These are phyloP conservation scores for Xylaria nigripes DNA, from an alignment of 495 filamentous ascomycete genomes.

Conservation along the genomic window DNA sequence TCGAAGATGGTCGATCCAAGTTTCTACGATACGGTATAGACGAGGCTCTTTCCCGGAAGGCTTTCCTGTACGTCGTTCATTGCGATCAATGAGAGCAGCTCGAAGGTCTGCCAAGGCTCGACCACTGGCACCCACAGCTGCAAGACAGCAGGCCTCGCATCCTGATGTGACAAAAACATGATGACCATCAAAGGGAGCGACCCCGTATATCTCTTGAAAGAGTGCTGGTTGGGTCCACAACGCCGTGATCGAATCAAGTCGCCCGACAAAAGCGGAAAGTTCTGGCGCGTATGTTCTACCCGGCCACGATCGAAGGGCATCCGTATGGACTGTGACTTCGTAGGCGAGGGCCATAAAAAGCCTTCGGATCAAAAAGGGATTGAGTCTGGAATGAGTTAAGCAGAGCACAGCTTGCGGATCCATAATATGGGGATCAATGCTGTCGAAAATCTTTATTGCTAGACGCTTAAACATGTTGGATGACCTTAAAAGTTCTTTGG, in stretches of 20 bases:
- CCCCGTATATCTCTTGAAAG: conserved; percentile 24
- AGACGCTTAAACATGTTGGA: conserved; percentile 19
- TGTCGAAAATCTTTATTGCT: conserved; percentile 17
- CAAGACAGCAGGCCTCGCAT: conserved; percentile 42
- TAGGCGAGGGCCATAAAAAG: conserved; percentile 27
- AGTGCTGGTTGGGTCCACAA: conserved; percentile 28
- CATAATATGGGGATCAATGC: conserved; percentile 12
- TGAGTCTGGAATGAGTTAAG: conserved; percentile 25
- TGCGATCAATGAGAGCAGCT: conserved; percentile 28
- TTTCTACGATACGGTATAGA: conserved; percentile 29
- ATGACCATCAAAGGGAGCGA: conserved; percentile 14
- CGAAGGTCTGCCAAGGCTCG: conserved; percentile 30
- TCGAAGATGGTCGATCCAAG: conserved; percentile 30
- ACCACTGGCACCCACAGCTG: conserved; percentile 31
- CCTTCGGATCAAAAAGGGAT: conserved; percentile 28
- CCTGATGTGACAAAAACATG: conserved; percentile 23
- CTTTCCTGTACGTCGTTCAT: conserved; percentile 12
- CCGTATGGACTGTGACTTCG: conserved; percentile 29
- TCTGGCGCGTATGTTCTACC: conserved; percentile 7
- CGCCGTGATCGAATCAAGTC: conserved; percentile 27
- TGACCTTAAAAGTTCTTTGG: conserved; percentile 14
- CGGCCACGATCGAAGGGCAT: conserved; percentile 17
- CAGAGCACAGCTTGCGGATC: conserved; percentile 29
- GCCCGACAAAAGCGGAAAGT: conserved; percentile 22
- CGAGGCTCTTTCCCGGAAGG: conserved; percentile 13